Conservation (phyloP, 257 asterid species). For the Thymus mandschuricus region DNA sequence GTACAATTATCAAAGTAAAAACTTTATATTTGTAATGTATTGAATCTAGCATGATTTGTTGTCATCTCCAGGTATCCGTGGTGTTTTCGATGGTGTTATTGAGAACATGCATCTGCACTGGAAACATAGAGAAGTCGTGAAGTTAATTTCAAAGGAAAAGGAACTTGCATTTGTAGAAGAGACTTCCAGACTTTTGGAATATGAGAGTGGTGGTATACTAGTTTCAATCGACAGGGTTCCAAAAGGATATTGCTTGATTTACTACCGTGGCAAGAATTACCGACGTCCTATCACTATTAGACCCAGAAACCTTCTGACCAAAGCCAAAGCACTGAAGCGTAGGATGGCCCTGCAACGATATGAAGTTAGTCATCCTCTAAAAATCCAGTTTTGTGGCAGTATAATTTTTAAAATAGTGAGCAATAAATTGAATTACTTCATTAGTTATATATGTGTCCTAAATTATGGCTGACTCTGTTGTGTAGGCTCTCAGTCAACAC, state of each 20-base stretch:
- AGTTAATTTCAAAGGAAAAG: conserved; percentile 91
- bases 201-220: conserved; percentile 94
- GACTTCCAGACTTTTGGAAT: conserved; percentile 91
- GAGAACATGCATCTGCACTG: conserved; percentile 99
- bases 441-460: conserved; percentile 12
- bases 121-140: conserved; percentile 98
- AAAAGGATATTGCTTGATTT: conserved; percentile 80
- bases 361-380: conserved; percentile 60
- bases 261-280: conserved; percentile 96
- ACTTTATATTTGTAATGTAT: neutral
- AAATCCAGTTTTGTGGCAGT: conserved; percentile 4
- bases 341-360: conserved; percentile 96
- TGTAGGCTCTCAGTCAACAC: conserved; percentile 96
- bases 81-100: conserved; percentile 96
- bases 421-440: conserved; percentile 1
- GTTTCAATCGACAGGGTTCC: conserved; percentile 89
- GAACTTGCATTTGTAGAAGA: conserved; percentile 83
- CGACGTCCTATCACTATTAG: conserved; percentile 78
- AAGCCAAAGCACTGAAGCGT: conserved; percentile 97
- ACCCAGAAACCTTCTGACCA: conserved; percentile 96
- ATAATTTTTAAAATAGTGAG: neutral
- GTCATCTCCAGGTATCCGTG: conserved; percentile 77
- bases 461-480: conserved; percentile 32
- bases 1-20: neutral
- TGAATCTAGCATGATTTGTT: conserved; percentile 18